Evolutionary conservation across 2,329 filamentous ascomycete species (phyloP), one percentile per base, ranked within the genome.

Genomic region (Cladosporium sp.): DNA sequence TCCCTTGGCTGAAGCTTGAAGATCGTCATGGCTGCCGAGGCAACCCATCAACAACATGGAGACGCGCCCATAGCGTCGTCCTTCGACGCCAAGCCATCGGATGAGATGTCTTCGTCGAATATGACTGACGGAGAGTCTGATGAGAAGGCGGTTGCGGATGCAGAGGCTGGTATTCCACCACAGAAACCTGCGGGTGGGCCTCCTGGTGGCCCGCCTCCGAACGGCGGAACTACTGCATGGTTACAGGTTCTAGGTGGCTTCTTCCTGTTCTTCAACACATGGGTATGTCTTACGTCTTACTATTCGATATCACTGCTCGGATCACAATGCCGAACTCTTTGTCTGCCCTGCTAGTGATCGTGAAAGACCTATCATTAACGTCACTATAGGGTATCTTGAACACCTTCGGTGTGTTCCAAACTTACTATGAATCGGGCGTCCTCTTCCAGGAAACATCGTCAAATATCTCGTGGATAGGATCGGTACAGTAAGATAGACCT

Each of bases 391-490:
- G 61, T 8, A 62, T 77, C 28, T 70, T 78, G 20, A 78, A 78
- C 60, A 76, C 75, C 0, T 78, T 76, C 55, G 77, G 77, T 12
- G 75, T 73, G 6, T 81, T 77, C 62, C 76, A 80, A 61, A 75
- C 78, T 0, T 80, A 77, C 65, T 81, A 81, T 63, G 73, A 78
- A 59, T 70, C 69, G 15, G 69, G 69, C 4, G 67, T 78, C 4
- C 72, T 80, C 2, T 65, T 69, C 5, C 60, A 59, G 5, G 70
- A 72, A 1, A 70, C 65, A 3, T 70, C 78, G 1, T 79, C 76
- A 1, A 66, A 73, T 12, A 79, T 81, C 54, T 75, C 77, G 36
- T 81, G 79, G 78, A 78, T 81, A 59, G 78, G 78, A 17, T 75
- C 73, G 8, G 70, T 80, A n/a, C 78, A 81, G 66, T 59, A 20